Conservation (phyloP, 148 eudicot species). For the Euryodendron excelsum region DNA sequence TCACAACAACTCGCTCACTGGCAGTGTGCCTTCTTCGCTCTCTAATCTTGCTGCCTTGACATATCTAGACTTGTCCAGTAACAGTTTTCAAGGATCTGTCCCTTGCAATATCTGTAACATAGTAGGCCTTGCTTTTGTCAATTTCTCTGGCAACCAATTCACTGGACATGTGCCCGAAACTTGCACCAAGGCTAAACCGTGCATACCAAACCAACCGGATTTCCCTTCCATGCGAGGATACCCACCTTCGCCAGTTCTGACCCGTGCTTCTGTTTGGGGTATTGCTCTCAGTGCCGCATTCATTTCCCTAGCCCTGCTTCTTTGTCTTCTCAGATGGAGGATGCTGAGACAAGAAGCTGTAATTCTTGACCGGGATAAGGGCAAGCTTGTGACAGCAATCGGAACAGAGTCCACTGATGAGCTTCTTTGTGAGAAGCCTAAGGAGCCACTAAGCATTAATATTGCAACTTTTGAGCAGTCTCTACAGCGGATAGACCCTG, state of each 20-base stretch:
- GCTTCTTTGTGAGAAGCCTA: slow-evolving; percentile 53
- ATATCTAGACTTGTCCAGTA: slow-evolving; percentile 74
- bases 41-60: slow-evolving; percentile 69
- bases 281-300: slow-evolving; percentile 37
- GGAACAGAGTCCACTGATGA: slow-evolving; percentile 47
- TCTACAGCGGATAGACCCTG: slow-evolving; percentile 51
- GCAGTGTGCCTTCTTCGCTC: slow-evolving; percentile 55
- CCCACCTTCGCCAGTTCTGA: slow-evolving; percentile 28
- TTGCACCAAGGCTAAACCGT: slow-evolving; percentile 39
- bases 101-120: slow-evolving; percentile 64
- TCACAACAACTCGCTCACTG: slow-evolving; percentile 64
- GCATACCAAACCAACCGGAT: slow-evolving; percentile 27
- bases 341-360: slow-evolving; percentile 32
- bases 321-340: slow-evolving; percentile 41
- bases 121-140: slow-evolving; percentile 53
- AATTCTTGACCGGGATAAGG: slow-evolving; percentile 30
- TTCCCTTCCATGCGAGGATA: slow-evolving; percentile 17
- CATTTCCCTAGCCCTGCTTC: slow-evolving; percentile 35
- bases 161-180: slow-evolving; percentile 49
- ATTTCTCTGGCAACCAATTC: slow-evolving; percentile 66
- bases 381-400: slow-evolving; percentile 32
- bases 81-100: slow-evolving; percentile 49
- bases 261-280: slow-evolving; percentile 52
- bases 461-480: slow-evolving; percentile 87
- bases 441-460: slow-evolving; percentile 90